Evolutionary conservation across 352 stramenopile genomes (phyloP), one percentile per base, ranked within the genome.

Genomic region (Phytopythium litorale): DNA sequence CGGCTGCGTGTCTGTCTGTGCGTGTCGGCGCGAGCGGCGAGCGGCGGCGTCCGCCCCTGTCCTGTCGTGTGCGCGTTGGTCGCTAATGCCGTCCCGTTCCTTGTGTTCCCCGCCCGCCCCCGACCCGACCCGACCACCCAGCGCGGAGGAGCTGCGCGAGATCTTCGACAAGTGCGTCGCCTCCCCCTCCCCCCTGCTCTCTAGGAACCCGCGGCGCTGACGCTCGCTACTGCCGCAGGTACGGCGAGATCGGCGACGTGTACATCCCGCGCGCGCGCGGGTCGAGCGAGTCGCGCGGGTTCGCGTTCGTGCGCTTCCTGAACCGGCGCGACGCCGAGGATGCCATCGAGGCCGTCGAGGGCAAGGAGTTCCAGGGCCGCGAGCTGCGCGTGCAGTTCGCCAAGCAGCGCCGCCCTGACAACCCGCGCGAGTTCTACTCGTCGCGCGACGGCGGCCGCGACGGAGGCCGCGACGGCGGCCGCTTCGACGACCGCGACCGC

Each of bases 261-360:
- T 92, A 94, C 76, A 92, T 94, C 61, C 84, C 85, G 21, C 84
- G 84, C 56, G 79, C 85, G 30, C 81, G 84, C 54, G 68, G 68
- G 49, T 88, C 85, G 46, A 91, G 81, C 60, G 90, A 96, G 70
- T 88, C 83, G 64, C 78, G 78, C 55, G 82, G 82, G 19, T 95
- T 92, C 51, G 87, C 86, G 42, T 97, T 97, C 70, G 89, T 97
- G 46, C 82, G 87, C 13, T 97, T 92, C 67, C 62, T 94, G 64
- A 77, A 95, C 66, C 91, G 93, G 70, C 80, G 88, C 30, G 89
- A 97, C 55, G 89, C 89, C 7, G 89, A 97, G 46, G 87, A 96
- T 64, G 89, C 89, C 30, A 91, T 97, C 57, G 79, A 84, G 19
- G 82, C 58, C 56, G 86, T 89, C 75, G 78, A 93, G 55, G 77